phyloP scores from a whole-genome alignment of 805 yeast species.

The Metschnikowia lunata region DNA sequence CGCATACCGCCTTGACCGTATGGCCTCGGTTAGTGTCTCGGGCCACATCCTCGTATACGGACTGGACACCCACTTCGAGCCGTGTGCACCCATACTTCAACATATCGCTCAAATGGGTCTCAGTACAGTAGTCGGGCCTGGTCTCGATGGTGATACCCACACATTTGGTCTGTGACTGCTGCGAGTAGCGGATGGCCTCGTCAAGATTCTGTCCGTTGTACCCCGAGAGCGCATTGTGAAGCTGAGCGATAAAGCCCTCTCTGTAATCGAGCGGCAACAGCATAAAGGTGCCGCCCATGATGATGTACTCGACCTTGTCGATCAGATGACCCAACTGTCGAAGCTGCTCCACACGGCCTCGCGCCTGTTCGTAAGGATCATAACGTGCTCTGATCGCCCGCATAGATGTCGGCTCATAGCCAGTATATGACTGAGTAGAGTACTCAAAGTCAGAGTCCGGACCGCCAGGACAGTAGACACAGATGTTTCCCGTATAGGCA shows the following conservation, averaged over 20 bases:
- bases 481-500: conserved; percentile 96
- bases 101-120: conserved; percentile 93
- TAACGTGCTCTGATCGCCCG: conserved; percentile 98
- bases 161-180: conserved; percentile 92
- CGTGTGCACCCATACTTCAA: conserved; percentile 94
- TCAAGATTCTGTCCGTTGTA: conserved; percentile 81
- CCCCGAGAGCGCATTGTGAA: conserved; percentile 95
- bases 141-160: conserved; percentile 98
- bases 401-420: conserved; percentile 98
- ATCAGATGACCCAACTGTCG: conserved; percentile 94
- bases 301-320: conserved; percentile 94
- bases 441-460: conserved; percentile 98
- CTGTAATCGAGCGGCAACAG: conserved; percentile 85
- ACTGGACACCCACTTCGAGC: conserved; percentile 94
- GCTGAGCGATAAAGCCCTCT: conserved; percentile 79
- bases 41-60: conserved; percentile 97
- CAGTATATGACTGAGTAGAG: conserved; percentile 96
- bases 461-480: conserved; percentile 99
- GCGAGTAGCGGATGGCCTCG: conserved; percentile 87
- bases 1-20: conserved; percentile 93
- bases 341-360: conserved; percentile 95
- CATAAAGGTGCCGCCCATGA: conserved; percentile 99
- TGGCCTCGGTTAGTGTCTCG: conserved; percentile 98
- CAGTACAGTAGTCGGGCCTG: conserved; percentile 97
- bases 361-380: conserved; percentile 97